Conservation (phyloP, 805 yeast genomes). For the Pichia californica region DNA sequence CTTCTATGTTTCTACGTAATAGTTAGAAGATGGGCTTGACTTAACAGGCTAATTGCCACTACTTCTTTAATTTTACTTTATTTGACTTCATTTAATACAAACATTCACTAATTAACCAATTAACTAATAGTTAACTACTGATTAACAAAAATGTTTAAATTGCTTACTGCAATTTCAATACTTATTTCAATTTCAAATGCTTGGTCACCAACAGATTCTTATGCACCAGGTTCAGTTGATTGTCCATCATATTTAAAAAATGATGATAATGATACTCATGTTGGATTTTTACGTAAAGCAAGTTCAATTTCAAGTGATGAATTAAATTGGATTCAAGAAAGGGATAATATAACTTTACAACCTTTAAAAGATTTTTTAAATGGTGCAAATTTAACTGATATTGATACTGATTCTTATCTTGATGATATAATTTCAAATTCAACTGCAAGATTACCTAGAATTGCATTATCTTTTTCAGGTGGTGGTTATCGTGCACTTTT, state of each 20-base stretch:
- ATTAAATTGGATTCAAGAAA: conserved; percentile 42
- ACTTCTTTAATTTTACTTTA: no score
- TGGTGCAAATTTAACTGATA: conserved; percentile 35
- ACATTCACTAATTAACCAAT: no score
- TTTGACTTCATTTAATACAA: no score
- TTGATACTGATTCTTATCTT: conserved; percentile 37
- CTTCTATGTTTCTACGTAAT: no score
- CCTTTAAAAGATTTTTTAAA: conserved; percentile 41
- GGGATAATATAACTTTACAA: conserved; percentile 41
- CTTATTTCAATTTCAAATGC: conserved; percentile 12
- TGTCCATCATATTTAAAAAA: conserved; percentile 40
- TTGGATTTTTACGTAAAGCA: conserved; percentile 41
- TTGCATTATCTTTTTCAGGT: conserved; percentile 67
- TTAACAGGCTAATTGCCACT: no score
- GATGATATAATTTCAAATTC: conserved; percentile 28
- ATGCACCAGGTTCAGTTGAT: conserved; percentile 53
- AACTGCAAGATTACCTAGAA: conserved; percentile 33
- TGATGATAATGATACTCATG: conserved; percentile 9
- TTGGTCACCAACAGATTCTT: conserved; percentile 53
- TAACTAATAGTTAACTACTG: no score
- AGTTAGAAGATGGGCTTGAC: no score
- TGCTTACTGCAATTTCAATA: background rate
- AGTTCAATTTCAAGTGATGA: conserved; percentile 40
- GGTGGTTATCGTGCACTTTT: conserved; percentile 92
- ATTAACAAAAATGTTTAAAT: conserved; percentile 6